A percentile compares a stretch with the other conserved stretches of the same genome.
These are phyloP conservation scores for Euphorbia lathyris DNA, from an alignment of 345 rosid genomes.

Conservation along the genomic window DNA sequence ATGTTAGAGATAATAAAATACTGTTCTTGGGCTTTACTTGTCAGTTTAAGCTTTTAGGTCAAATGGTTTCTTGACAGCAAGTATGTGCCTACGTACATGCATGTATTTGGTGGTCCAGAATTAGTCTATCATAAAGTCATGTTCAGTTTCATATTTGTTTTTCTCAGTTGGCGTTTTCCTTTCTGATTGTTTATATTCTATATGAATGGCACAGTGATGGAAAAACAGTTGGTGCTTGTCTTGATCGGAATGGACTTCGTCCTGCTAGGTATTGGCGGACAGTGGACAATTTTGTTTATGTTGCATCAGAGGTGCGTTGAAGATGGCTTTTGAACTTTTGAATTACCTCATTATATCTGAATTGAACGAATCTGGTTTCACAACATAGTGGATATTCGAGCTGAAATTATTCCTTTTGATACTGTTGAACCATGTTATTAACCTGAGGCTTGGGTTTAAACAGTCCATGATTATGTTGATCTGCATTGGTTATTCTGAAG, in stretches of 20 bases:
- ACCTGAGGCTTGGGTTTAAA: background rate
- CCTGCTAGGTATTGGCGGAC: slow-evolving; percentile 99
- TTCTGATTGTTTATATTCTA: slow-evolving; percentile 37
- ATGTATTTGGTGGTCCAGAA: background rate
- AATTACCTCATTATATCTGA: slow-evolving; percentile 12
- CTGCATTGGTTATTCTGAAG: background rate
- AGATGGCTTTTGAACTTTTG: slow-evolving; percentile 10
- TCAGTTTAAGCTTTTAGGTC: no score
- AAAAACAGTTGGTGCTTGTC: slow-evolving; percentile 98
- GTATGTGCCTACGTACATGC: background rate
- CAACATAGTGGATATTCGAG: background rate
- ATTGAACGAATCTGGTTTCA: background rate
- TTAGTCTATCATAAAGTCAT: background rate
- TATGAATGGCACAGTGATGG: slow-evolving; percentile 78
- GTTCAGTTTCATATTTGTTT: slow-evolving; percentile 14
- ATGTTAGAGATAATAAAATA: no score
- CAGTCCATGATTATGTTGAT: background rate
- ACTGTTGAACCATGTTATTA: background rate
- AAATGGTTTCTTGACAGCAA: no score
- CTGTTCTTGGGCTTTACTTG: no score
- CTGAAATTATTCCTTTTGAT: background rate
- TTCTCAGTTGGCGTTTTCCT: slow-evolving; percentile 23
- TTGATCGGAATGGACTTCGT: slow-evolving; percentile 98
- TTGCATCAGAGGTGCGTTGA: slow-evolving; percentile 89
- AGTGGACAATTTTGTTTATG: slow-evolving; percentile 86